These are phyloP conservation scores for Rubia tinctorum DNA, from an alignment of 305 asterid species.

Conservation along the genomic window DNA sequence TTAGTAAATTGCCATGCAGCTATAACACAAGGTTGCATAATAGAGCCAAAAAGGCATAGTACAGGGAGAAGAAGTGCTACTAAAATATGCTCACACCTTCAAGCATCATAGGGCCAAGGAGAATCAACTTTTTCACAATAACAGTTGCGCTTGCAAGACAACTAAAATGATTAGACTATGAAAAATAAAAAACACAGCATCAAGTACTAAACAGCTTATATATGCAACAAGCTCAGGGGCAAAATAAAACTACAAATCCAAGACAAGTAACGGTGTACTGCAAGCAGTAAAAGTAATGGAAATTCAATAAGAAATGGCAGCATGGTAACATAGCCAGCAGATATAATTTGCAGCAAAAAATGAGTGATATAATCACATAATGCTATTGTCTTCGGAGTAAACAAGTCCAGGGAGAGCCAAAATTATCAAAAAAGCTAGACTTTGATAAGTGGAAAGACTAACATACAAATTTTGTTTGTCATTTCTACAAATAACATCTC, in stretches of 20 bases:
- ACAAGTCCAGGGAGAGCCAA: neutral
- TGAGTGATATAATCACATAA: neutral
- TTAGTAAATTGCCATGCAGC: conserved; percentile 2
- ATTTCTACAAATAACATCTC: neutral
- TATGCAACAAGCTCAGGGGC: neutral
- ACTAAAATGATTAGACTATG: neutral
- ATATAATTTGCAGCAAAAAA: neutral
- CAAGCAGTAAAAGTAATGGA: neutral
- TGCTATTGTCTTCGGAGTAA: neutral
- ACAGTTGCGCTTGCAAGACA: neutral
- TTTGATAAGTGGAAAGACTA: neutral
- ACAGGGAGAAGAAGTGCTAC: neutral
- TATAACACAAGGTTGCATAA: conserved; percentile 8
- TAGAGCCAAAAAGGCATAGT: conserved; percentile 1
- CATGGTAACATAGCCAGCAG: neutral
- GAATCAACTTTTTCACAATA: neutral
- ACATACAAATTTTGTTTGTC: conserved; percentile 2
- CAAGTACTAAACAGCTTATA: neutral
- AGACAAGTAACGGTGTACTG: neutral
- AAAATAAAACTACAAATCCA: neutral
- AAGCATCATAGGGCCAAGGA: neutral
- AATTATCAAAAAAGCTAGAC: neutral
- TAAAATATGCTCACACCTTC: neutral
- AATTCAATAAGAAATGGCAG: neutral
- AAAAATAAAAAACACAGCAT: neutral